Percentiles rank a stretch among this genome's conserved stretches.
Conservation (phyloP, 805 yeast species). For the Dipodascopsis uninucleata region DNA sequence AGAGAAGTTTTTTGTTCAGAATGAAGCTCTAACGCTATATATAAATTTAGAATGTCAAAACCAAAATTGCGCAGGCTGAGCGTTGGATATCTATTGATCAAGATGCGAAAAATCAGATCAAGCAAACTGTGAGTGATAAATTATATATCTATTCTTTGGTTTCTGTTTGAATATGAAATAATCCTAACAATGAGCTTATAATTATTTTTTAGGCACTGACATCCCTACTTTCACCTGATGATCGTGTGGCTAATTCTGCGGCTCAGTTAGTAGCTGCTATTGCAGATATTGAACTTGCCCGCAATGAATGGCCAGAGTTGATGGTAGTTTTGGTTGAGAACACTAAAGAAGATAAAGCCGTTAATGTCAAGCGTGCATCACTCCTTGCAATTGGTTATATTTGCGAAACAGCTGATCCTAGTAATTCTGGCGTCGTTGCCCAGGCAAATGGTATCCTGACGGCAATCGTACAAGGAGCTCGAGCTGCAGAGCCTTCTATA, state of each 20-base stretch:
- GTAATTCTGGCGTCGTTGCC: constrained; percentile 66
- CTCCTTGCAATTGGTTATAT: constrained; percentile 89
- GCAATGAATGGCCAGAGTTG: constrained; percentile 82
- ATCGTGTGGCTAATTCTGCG: constrained; percentile 78
- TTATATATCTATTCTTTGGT: constrained; percentile 2
- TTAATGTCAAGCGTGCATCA: constrained; percentile 79
- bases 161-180: constrained; percentile 26
- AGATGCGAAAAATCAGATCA: constrained; percentile 58
- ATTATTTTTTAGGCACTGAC: constrained; percentile 45
- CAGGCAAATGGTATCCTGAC: constrained; percentile 90
- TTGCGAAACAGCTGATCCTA: constrained; percentile 90
- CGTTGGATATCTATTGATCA: constrained; percentile 69
- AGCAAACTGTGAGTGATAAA: constrained; percentile 41
- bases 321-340: constrained; percentile 80
- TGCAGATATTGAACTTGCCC: constrained; percentile 92
- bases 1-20: no score
- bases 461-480: constrained; percentile 96
- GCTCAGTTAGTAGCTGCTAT: constrained; percentile 96
- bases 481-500: constrained; percentile 67
- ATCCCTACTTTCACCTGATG: constrained; percentile 62
- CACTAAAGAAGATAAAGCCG: constrained; percentile 75
- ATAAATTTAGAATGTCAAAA: constrained; percentile 47
- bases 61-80: constrained; percentile 55
- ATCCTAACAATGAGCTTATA: neutral
- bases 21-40: no score